phyloP scores from a whole-genome alignment of 2,329 filamentous ascomycete species.

The Metarhizium brunneum region DNA sequence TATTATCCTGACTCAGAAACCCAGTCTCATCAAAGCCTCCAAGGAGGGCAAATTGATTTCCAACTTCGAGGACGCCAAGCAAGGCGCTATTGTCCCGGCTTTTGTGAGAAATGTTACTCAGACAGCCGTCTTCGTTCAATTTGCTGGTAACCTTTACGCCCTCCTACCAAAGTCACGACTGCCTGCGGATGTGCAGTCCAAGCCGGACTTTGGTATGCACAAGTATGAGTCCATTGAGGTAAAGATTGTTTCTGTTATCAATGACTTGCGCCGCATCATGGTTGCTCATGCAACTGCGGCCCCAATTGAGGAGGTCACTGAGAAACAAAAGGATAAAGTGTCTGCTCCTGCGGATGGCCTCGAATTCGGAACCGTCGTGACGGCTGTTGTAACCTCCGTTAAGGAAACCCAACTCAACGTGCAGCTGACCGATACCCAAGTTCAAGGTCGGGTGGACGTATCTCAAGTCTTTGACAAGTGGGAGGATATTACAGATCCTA shows the following conservation, averaged over 20 bases:
- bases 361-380: conserved; percentile 60
- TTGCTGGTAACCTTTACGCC: conserved; percentile 67
- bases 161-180: conserved; percentile 74
- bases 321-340: conserved; percentile 22
- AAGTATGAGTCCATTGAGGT: conserved; percentile 67
- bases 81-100: conserved; percentile 61
- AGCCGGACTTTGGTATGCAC: conserved; percentile 69
- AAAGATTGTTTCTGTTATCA: conserved; percentile 64
- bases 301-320: conserved; percentile 34
- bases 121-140: conserved; percentile 81
- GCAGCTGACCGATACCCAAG: conserved; percentile 58
- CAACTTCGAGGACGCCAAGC: conserved; percentile 60
- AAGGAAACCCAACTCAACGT: conserved; percentile 93
- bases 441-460: conserved; percentile 87
- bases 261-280: conserved; percentile 58
- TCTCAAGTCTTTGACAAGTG: conserved; percentile 84
- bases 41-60: conserved; percentile 64
- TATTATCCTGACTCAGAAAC: conserved; percentile 73
- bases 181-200: conserved; percentile 54
- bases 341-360: conserved; percentile 57
- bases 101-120: conserved; percentile 79
- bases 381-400: conserved; percentile 71
- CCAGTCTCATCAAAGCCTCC: conserved; percentile 67
- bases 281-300: conserved; percentile 40
- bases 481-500: conserved; percentile 77